Conservation (phyloP, 441 rosid genomes). For the Populus hybrid region DNA sequence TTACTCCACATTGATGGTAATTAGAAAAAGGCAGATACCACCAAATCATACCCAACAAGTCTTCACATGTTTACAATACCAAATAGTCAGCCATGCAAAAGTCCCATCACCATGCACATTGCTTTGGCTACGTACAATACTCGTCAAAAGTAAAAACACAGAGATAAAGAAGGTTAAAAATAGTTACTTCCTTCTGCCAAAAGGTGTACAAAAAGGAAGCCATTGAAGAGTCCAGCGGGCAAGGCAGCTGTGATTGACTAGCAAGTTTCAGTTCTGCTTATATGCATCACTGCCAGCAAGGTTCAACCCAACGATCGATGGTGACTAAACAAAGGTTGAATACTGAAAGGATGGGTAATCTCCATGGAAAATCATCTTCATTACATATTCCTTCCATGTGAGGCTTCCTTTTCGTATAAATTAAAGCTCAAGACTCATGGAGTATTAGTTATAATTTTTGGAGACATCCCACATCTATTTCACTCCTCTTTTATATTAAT, state of each 20-base stretch:
- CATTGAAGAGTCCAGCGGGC: neutral
- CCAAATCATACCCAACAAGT: neutral
- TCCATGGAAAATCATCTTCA: neutral
- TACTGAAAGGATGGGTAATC: neutral
- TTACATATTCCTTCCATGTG: too few species aligned
- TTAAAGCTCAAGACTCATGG: neutral
- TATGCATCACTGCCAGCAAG: too few species aligned
- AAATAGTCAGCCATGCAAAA: constrained; percentile 14
- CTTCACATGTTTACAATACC: neutral
- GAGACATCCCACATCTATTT: neutral
- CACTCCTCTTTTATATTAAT: neutral
- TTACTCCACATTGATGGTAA: neutral
- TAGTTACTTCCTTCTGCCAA: neutral
- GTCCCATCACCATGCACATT: constrained; percentile 21
- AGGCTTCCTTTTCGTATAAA: too few species aligned
- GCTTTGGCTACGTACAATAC: neutral
- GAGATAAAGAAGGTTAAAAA: neutral
- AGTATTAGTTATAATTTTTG: neutral
- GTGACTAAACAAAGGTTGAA: too few species aligned
- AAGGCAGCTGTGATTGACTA: neutral
- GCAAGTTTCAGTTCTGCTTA: neutral
- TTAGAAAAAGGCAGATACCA: neutral
- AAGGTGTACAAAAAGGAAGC: neutral
- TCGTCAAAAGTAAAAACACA: neutral
- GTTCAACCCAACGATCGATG: too few species aligned